Base-by-base conservation (phyloP, 768 basidiomycete genomes). In the Tylopilus rubrobrunneus region DNA sequence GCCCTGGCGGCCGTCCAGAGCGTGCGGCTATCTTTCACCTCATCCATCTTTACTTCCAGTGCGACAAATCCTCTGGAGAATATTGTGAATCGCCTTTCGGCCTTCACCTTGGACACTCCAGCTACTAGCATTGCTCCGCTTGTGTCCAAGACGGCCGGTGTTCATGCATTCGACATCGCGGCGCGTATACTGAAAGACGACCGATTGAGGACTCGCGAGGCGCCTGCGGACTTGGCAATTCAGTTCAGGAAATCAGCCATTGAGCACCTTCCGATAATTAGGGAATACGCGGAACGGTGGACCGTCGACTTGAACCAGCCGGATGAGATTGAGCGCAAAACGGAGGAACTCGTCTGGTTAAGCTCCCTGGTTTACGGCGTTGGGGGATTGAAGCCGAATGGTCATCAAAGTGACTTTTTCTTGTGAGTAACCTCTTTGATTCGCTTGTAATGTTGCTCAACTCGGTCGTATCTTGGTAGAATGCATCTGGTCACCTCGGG, bases 271-370 rank as follows among this genome's bases (percentile, higher is more conserved):
- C 33, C 46, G 1, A 15, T 21, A 0, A 12, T 69, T 17, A 51
- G 19, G 47, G 54, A 52, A 17, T 28, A 70, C 44, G 75, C 69
- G 15, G 66, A 66, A 9, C 58, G 72, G 41, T 84, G 82, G 82
- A 73, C 65, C 4, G 42, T 76, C 21, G 68, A 79, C 51, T 52
- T 67, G 40, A 52, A 56, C 36, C 55, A 71, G 49, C 58, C 73
- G 37, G 59, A 69, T 31, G 72, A 76, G 56, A 58, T 83, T 7
- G 73, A 75, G n/a, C 65, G 71, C 17, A 88, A 86, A 65, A 73
- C 84, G 25, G 83, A 84, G 57, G 86, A 90, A 59, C 57, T 90
- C 5, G 62, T 71, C 6, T 89, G 85, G 82, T 67, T 77, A 17
- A 76, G 73, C 42, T 70, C 71, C 0, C 52, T 86, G n/a, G 58